Evolutionary conservation across 257 asterid genomes (phyloP).

Genomic region (Solanum paucissectum): DNA sequence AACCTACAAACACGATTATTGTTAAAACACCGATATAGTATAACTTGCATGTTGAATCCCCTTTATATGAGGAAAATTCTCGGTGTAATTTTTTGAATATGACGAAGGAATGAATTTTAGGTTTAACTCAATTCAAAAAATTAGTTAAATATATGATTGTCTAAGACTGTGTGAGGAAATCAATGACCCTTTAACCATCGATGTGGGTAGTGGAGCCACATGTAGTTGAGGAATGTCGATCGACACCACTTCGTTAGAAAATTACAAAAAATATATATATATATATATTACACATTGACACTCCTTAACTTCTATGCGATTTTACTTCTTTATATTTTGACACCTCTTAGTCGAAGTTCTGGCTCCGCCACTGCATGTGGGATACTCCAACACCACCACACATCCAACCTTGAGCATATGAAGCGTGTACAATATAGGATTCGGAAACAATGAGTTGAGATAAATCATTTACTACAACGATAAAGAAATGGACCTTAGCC

Average conservation of each 20-base stretch:
- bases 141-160: neutral
- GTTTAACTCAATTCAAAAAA: neutral
- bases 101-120: neutral
- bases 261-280: too few relatives aligned
- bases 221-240: too few relatives aligned
- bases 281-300: too few relatives aligned
- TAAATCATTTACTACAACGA: neutral
- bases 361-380: too few relatives aligned
- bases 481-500: neutral
- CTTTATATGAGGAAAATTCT: neutral
- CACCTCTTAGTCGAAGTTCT: too few relatives aligned
- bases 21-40: neutral
- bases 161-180: neutral
- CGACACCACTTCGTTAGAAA: too few relatives aligned
- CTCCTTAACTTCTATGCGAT: too few relatives aligned
- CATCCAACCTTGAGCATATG: neutral
- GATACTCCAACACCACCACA: neutral
- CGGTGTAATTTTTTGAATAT: neutral
- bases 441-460: neutral
- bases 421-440: neutral
- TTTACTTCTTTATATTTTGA: too few relatives aligned
- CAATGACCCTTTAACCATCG: too few relatives aligned
- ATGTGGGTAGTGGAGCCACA: too few relatives aligned
- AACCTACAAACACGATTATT: neutral
- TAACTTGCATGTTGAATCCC: neutral